Evolutionary conservation across 1,284 basidiomycete species (phyloP).

Genomic region (Trichosporon sp.): DNA sequence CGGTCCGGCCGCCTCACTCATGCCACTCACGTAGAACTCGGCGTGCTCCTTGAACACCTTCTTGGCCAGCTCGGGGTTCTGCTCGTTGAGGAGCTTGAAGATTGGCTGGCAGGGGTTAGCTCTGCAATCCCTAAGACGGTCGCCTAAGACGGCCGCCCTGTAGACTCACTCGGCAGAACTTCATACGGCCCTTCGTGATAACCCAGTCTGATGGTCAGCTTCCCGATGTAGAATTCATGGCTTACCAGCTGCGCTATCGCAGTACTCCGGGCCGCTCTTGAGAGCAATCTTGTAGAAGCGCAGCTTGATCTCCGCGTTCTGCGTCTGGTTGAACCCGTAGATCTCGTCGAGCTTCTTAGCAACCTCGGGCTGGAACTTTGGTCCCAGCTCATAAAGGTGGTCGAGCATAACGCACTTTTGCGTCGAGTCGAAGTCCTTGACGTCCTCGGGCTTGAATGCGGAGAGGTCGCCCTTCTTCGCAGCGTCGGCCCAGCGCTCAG

Average conservation of each 20-base stretch:
- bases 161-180: slow-evolving; percentile 47
- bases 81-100: slow-evolving; percentile 51
- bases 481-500: slow-evolving; percentile 68
- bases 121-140: no score
- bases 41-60: slow-evolving; percentile 52
- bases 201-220: slow-evolving; percentile 48
- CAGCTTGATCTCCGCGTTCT: slow-evolving; percentile 53
- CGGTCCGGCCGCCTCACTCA: background rate
- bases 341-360: slow-evolving; percentile 48
- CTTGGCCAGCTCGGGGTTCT: slow-evolving; percentile 51
- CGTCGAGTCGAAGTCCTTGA: slow-evolving; percentile 39
- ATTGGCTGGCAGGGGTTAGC: slow-evolving; percentile 34
- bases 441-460: slow-evolving; percentile 41
- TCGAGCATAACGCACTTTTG: slow-evolving; percentile 54
- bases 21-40: slow-evolving; percentile 50
- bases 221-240: slow-evolving; percentile 1
- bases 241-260: slow-evolving; percentile 50
- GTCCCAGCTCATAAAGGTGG: slow-evolving; percentile 35
- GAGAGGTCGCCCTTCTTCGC: slow-evolving; percentile 53
- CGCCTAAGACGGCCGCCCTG: no score
- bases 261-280: slow-evolving; percentile 50
- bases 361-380: slow-evolving; percentile 30
- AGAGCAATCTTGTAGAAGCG: slow-evolving; percentile 54
- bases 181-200: slow-evolving; percentile 52
- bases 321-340: slow-evolving; percentile 48